Evolutionary conservation across 2,329 filamentous ascomycete genomes (phyloP).

Genomic region (Venturiaceae sp.): DNA sequence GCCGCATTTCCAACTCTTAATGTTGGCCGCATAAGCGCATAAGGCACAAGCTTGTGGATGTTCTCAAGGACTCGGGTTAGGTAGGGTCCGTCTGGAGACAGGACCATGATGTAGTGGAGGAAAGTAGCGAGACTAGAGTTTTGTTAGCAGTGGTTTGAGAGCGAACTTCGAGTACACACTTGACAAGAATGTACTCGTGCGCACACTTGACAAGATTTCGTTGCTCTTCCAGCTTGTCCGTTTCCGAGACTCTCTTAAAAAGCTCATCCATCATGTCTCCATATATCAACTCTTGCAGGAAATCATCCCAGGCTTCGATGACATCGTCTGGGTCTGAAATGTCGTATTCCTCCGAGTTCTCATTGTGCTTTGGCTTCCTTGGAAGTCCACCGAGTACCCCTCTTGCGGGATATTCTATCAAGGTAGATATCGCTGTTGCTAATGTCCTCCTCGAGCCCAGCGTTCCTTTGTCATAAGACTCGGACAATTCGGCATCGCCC

Average conservation of each 20-base stretch:
- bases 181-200: constrained; percentile 59
- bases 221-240: constrained; percentile 54
- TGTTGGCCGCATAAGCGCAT: constrained; percentile 62
- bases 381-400: constrained; percentile 56
- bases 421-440: constrained; percentile 58
- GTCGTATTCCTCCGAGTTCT: constrained; percentile 40
- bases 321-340: constrained; percentile 50
- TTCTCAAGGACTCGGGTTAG: constrained; percentile 62
- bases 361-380: constrained; percentile 12
- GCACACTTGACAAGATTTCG: constrained; percentile 52
- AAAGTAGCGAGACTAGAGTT: constrained; percentile 56
- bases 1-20: constrained; percentile 69
- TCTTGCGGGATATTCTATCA: constrained; percentile 60
- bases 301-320: constrained; percentile 55
- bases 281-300: constrained; percentile 57
- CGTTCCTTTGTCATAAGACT: constrained; percentile 72
- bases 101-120: constrained; percentile 61
- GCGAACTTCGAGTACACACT: constrained; percentile 39
- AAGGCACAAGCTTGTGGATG: constrained; percentile 61
- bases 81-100: constrained; percentile 67
- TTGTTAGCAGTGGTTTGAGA: background rate
- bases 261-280: constrained; percentile 56
- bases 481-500: constrained; percentile 60
- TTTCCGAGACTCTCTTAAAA: constrained; percentile 50
- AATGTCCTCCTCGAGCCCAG: constrained; percentile 67